Evolutionary conservation across 768 basidiomycete genomes (phyloP), one percentile per base, ranked within the genome.

Genomic region (Russula virescens): DNA sequence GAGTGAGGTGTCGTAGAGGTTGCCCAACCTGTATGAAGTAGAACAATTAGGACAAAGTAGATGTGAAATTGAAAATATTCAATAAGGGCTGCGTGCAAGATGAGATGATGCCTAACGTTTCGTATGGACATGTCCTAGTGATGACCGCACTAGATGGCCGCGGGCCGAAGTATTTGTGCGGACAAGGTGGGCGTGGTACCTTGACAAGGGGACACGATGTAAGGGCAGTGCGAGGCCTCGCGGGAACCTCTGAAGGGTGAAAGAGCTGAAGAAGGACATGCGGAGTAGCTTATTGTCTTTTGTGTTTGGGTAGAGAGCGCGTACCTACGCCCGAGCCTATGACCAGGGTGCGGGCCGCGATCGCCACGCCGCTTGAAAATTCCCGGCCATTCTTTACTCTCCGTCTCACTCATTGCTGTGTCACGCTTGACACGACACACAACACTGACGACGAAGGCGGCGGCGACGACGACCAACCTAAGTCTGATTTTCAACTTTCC

Each of bases 1-100:
- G 90, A 93, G 69, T 91, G 88, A 8, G 86, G 82, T 13, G 89
- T 90, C 11, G 84, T 85, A 38, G 89, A 89, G 35, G 88, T 86
- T 25, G 91, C 91, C 82, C 84, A 90, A 66, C 90, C 91, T 89
- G 69, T 31, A 56, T 35, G 54, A 35, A 42, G 63, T 52, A 60
- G 61, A 64, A 58, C 56, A 65, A 68, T 68, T 68, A 66, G 61
- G 48, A 66, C 58, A 61, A 52, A 31, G 58, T 55, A 54, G 40
- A 59, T 63, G 45, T 66, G 54, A 60, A 65, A 62, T 66, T 60
- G 40, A n/a, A 14, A 21, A 21, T 25, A 45, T 25, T 35, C 48
- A 19, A 35, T 9, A 31, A 31, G 31, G 34, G 11, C 25, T 43
- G 57, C 23, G 21, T 13, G 34, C 51, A 48, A 21, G 18, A 38